phyloP scores from a whole-genome alignment of 306 rosid genomes.

The Datisca glomerata region DNA sequence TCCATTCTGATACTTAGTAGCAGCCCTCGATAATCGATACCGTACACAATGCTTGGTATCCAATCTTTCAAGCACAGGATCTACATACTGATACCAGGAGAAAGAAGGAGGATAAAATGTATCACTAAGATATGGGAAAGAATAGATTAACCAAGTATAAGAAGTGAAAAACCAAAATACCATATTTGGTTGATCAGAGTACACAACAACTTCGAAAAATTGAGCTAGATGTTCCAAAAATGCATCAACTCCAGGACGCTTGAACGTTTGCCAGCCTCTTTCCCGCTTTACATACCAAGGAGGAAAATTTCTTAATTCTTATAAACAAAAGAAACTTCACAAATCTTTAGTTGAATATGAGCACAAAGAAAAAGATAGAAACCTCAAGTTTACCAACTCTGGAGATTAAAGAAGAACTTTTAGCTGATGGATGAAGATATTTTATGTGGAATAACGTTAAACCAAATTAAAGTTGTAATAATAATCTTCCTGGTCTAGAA shows the following conservation, averaged over 20 bases:
- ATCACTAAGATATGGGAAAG: constrained; percentile 4
- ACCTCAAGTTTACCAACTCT: neutral
- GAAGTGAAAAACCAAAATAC: constrained; percentile 29
- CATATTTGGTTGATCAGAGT: constrained; percentile 79
- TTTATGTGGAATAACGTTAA: no score
- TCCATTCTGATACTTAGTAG: constrained; percentile 85
- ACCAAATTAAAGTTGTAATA: no score
- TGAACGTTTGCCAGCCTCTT: constrained; percentile 94
- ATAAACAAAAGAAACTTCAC: constrained; percentile 8
- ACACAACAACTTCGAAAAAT: constrained; percentile 73
- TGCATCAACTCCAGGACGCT: constrained; percentile 97
- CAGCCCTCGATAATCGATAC: constrained; percentile 74
- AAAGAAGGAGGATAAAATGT: constrained; percentile 12
- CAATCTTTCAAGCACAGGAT: constrained; percentile 86
- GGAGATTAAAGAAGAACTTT: neutral
- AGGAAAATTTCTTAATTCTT: constrained; percentile 7
- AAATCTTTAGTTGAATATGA: neutral
- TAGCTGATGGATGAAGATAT: no score
- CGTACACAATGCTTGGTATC: constrained; percentile 80
- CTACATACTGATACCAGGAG: constrained; percentile 64
- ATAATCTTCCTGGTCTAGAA: no score
- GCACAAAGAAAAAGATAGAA: neutral
- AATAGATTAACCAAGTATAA: constrained; percentile 5
- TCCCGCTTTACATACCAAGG: constrained; percentile 56
- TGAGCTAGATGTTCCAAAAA: constrained; percentile 94